phyloP scores from a whole-genome alignment of 352 stramenopile genomes.

The Globisporangium nagaii region DNA sequence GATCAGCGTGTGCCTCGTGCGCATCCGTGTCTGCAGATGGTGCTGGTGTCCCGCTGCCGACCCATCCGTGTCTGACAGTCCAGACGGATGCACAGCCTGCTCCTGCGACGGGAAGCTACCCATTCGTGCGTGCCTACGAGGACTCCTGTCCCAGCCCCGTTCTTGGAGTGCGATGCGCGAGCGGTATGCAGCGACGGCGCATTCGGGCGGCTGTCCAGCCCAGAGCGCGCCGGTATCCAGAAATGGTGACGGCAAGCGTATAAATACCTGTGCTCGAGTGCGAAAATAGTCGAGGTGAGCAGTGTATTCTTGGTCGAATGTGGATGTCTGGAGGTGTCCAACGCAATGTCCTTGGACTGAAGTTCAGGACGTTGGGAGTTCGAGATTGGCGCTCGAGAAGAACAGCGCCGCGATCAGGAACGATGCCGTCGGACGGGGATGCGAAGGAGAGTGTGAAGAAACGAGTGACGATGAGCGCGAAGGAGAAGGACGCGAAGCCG shows the following conservation, averaged over 20 bases:
- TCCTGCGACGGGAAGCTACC: constrained; percentile 40
- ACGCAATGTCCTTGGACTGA: neutral
- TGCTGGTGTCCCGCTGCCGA: neutral
- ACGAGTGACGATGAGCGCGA: neutral
- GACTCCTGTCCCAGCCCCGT: neutral
- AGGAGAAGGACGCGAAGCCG: constrained; percentile 4
- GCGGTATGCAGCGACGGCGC: neutral
- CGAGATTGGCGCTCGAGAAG: neutral
- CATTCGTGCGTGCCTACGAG: constrained; percentile 14
- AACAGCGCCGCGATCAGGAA: neutral
- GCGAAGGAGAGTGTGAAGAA: neutral
- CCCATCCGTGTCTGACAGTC: neutral
- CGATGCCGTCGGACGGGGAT: constrained; percentile 12
- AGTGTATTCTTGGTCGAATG: neutral
- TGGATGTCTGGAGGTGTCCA: neutral
- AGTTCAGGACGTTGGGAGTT: neutral
- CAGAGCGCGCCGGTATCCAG: neutral
- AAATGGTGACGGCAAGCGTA: neutral
- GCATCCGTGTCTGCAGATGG: constrained; percentile 7
- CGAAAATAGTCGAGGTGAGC: neutral
- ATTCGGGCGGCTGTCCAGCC: neutral
- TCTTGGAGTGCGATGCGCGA: neutral
- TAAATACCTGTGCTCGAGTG: neutral
- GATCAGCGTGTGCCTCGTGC: constrained; percentile 18
- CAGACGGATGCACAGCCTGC: constrained; percentile 6